These are phyloP conservation scores for Lepidium didymum DNA, from an alignment of 345 rosid species.

Conservation along the genomic window DNA sequence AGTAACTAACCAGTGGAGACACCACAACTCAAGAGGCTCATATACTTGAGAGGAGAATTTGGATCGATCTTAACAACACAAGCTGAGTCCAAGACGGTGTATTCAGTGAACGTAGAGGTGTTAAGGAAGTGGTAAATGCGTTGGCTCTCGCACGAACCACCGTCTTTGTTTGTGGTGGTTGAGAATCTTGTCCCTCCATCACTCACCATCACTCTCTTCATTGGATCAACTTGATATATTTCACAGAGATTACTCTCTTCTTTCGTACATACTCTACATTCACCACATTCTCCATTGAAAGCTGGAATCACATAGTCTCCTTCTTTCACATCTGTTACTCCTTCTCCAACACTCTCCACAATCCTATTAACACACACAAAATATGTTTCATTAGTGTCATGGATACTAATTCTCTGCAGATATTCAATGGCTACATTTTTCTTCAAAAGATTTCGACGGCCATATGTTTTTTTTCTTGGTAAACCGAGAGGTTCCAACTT, in stretches of 20 bases:
- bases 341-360: conserved; percentile 66
- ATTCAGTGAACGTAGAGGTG: conserved; percentile 64
- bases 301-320: conserved; percentile 64
- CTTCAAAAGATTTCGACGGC: too few relatives aligned
- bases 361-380: conserved; percentile 26
- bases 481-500: too few relatives aligned
- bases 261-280: conserved; percentile 43
- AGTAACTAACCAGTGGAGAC: conserved; percentile 50
- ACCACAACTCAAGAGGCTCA: conserved; percentile 64
- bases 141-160: conserved; percentile 28
- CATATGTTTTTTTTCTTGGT: too few relatives aligned
- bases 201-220: conserved; percentile 44
- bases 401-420: too few relatives aligned
- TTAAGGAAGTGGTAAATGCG: conserved; percentile 52
- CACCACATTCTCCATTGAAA: conserved; percentile 68
- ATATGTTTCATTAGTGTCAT: not conserved
- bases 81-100: conserved; percentile 56
- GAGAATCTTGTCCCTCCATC: conserved; percentile 56
- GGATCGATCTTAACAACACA: conserved; percentile 48
- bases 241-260: conserved; percentile 43
- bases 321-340: conserved; percentile 43
- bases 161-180: conserved; percentile 32
- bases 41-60: conserved; percentile 41
- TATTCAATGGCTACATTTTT: too few relatives aligned
- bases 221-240: conserved; percentile 40